Evolutionary conservation across 2,329 filamentous ascomycete species (phyloP).

Genomic region (Botrytis fabae): DNA sequence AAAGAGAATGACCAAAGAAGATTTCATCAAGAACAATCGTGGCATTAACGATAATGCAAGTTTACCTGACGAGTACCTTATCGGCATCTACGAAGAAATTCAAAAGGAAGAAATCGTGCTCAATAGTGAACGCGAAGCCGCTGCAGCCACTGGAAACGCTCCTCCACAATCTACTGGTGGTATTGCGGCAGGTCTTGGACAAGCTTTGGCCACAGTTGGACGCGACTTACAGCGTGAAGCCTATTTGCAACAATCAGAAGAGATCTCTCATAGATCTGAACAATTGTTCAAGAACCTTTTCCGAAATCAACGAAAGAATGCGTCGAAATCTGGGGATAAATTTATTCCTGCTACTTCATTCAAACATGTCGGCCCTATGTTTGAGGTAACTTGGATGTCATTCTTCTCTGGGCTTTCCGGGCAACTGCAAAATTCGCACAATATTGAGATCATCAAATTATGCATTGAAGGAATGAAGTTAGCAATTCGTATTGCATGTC

Average conservation of each 20-base stretch:
- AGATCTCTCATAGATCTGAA: constrained; percentile 72
- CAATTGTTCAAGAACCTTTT: constrained; percentile 94
- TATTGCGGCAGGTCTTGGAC: constrained; percentile 79
- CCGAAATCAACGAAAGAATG: constrained; percentile 81
- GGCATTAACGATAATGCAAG: constrained; percentile 97
- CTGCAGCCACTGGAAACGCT: constrained; percentile 71
- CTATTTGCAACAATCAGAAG: constrained; percentile 91
- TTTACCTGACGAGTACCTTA: constrained; percentile 88
- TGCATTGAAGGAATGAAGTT: constrained; percentile 96
- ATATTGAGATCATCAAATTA: constrained; percentile 85
- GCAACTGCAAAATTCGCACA: constrained; percentile 90
- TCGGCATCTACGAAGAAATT: constrained; percentile 90
- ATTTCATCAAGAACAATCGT: constrained; percentile 98
- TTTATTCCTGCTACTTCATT: constrained; percentile 94
- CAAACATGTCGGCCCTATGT: constrained; percentile 96
- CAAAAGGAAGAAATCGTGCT: constrained; percentile 88
- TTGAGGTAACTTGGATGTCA: constrained; percentile 99
- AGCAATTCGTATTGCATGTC: constrained; percentile 86
- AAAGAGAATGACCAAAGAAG: constrained; percentile 88
- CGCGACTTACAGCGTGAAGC: constrained; percentile 90
- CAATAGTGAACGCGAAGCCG: constrained; percentile 85
- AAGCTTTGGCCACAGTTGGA: constrained; percentile 87
- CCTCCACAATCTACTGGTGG: constrained; percentile 62
- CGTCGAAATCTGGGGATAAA: constrained; percentile 63
- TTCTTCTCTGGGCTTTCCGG: constrained; percentile 93